Evolutionary conservation across 305 asterid genomes (phyloP).

Genomic region (Withania somnifera): DNA sequence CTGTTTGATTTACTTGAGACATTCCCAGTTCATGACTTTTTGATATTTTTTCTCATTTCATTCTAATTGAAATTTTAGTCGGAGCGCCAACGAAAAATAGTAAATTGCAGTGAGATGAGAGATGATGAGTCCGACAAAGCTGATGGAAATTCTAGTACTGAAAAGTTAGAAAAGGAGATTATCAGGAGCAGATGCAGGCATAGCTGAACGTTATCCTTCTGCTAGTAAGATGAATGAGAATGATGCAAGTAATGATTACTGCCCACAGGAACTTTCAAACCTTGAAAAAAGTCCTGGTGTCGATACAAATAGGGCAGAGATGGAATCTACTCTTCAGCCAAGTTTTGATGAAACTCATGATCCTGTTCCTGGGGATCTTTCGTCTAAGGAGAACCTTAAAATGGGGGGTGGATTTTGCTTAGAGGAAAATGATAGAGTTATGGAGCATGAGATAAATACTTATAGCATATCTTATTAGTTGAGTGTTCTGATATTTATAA

Average conservation of each 20-base stretch:
- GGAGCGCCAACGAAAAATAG: constrained; percentile 43
- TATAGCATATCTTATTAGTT: constrained; percentile 2
- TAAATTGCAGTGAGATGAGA: constrained; percentile 25
- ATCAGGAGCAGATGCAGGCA: constrained; percentile 14
- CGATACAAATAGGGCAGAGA: constrained; percentile 14
- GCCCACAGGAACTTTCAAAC: constrained; percentile 3
- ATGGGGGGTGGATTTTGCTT: constrained; percentile 82
- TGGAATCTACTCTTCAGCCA: constrained; percentile 3
- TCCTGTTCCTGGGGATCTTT: constrained; percentile 16
- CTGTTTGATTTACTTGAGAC: background rate
- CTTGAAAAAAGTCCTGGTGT: background rate
- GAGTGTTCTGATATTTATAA: constrained; percentile 9
- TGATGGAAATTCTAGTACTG: constrained; percentile 15
- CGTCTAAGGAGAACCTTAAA: constrained; percentile 43
- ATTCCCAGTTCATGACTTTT: background rate
- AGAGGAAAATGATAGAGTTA: constrained; percentile 33
- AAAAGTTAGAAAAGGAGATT: constrained; percentile 13
- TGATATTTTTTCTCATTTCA: background rate
- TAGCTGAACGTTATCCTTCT: constrained; percentile 4
- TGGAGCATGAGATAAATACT: constrained; percentile 11
- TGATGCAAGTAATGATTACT: background rate
- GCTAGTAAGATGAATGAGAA: constrained; percentile 6
- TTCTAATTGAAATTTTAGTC: constrained; percentile 43
- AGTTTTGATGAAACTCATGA: constrained; percentile 6
- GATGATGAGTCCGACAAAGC: constrained; percentile 20